These are phyloP conservation scores for Polyporus tsugae DNA, from an alignment of 1,284 basidiomycete species.

Conservation along the genomic window DNA sequence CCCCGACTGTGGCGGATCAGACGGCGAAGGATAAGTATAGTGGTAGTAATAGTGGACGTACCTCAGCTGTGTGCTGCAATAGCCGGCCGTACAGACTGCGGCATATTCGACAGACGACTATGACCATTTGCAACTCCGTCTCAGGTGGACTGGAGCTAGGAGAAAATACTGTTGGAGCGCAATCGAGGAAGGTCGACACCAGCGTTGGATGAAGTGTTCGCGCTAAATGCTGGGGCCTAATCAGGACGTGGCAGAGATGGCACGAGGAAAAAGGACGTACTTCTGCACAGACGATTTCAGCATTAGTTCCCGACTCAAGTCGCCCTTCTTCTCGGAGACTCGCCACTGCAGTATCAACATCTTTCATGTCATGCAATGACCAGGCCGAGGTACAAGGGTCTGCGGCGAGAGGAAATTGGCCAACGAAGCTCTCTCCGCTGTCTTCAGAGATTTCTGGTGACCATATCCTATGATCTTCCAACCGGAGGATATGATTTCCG, in stretches of 20 bases:
- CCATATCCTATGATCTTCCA: constrained; percentile 21
- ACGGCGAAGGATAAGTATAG: not conserved
- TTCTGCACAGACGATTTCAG: constrained; percentile 29
- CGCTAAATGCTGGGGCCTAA: constrained; percentile 48
- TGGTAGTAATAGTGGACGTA: constrained; percentile 14
- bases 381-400: constrained; percentile 38
- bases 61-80: constrained; percentile 34
- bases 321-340: constrained; percentile 14
- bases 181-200: constrained; percentile 85
- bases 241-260: constrained; percentile 1
- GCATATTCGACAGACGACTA: constrained; percentile 68
- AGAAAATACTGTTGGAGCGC: constrained; percentile 82
- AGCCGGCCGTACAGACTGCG: constrained; percentile 73
- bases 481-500: not conserved
- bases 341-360: constrained; percentile 33
- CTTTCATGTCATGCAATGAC: constrained; percentile 50
- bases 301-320: constrained; percentile 21
- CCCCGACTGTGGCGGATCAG: constrained; percentile 15
- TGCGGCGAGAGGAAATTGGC: constrained; percentile 33
- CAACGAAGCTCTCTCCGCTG: constrained; percentile 39
- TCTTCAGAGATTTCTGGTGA: constrained; percentile 31
- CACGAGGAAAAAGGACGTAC: constrained; percentile 22
- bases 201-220: constrained; percentile 78
- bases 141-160: constrained; percentile 63
- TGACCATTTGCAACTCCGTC: constrained; percentile 69